These are phyloP conservation scores for Bassia scoparia DNA, from an alignment of 148 eudicot genomes.

Conservation along the genomic window DNA sequence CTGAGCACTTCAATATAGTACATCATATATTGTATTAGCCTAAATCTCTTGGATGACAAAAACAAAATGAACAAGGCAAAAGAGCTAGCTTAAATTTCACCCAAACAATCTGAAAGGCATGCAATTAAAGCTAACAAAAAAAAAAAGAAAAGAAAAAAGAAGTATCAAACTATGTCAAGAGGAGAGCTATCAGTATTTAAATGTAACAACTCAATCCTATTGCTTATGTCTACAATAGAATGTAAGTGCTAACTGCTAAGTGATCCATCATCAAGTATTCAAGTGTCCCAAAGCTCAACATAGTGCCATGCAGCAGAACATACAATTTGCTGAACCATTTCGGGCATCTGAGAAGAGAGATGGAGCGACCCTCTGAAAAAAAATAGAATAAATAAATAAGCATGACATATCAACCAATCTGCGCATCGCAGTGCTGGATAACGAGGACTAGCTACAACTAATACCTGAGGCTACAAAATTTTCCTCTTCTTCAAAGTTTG, in stretches of 20 bases:
- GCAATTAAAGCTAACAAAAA: too few relatives aligned
- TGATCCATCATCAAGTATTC: neutral
- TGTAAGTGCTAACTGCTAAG: too few relatives aligned
- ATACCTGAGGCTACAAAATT: neutral
- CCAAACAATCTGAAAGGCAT: neutral
- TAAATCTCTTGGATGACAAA: neutral
- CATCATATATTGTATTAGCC: too few relatives aligned
- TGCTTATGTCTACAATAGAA: neutral
- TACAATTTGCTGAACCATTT: constrained; percentile 2
- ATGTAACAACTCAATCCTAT: neutral
- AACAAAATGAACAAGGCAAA: neutral
- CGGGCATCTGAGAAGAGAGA: neutral
- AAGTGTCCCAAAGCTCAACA: neutral
- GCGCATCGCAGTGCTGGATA: neutral
- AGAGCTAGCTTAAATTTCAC: neutral
- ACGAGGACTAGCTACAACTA: neutral
- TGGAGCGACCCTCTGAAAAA: constrained; percentile 8
- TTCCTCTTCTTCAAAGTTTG: constrained; percentile 24
- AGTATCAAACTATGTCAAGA: neutral
- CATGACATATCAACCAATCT: neutral
- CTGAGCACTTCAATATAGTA: too few relatives aligned
- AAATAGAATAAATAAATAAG: too few relatives aligned
- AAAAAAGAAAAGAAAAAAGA: too few relatives aligned
- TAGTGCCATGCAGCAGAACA: neutral
- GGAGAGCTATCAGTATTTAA: neutral